These are phyloP conservation scores for Maudiozyma humilis DNA, from an alignment of 1,139 yeast species.

Conservation along the genomic window DNA sequence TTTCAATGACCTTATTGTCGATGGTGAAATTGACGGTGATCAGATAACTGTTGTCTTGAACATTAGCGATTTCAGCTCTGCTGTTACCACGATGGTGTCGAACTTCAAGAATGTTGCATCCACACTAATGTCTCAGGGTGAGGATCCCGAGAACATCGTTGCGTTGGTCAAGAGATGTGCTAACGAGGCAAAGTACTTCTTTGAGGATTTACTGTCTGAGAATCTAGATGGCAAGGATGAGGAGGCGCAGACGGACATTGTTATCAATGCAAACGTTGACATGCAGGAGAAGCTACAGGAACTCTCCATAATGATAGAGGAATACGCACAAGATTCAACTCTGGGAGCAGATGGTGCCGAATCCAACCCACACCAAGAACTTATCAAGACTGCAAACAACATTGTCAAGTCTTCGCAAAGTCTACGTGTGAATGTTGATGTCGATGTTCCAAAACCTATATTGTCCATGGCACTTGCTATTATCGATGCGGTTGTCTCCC, in stretches of 20 bases:
- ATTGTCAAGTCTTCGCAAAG: constrained; percentile 60
- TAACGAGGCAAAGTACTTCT: constrained; percentile 53
- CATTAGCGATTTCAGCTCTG: constrained; percentile 57
- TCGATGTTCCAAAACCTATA: constrained; percentile 57
- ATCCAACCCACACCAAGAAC: constrained; percentile 37
- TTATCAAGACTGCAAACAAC: constrained; percentile 50
- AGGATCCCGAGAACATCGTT: constrained; percentile 40
- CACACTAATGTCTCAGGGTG: constrained; percentile 31
- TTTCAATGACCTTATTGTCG: constrained; percentile 70
- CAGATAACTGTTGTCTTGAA: constrained; percentile 60
- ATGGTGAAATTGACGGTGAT: constrained; percentile 59
- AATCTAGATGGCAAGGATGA: constrained; percentile 44
- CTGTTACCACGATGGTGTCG: constrained; percentile 48
- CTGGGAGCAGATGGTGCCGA: constrained; percentile 30
- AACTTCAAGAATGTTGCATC: constrained; percentile 30
- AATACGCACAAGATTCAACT: constrained; percentile 7
- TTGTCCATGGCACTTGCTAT: constrained; percentile 74
- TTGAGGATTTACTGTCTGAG: constrained; percentile 50
- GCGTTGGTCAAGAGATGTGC: constrained; percentile 51
- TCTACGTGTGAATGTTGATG: constrained; percentile 57
- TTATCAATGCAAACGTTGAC: constrained; percentile 65
- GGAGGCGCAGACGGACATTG: constrained; percentile 59
- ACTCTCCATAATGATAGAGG: constrained; percentile 35
- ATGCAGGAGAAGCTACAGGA: constrained; percentile 65
- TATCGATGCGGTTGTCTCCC: constrained; percentile 65